phyloP scores from a whole-genome alignment of 306 rosid genomes.

The Corylus heterophylla region DNA sequence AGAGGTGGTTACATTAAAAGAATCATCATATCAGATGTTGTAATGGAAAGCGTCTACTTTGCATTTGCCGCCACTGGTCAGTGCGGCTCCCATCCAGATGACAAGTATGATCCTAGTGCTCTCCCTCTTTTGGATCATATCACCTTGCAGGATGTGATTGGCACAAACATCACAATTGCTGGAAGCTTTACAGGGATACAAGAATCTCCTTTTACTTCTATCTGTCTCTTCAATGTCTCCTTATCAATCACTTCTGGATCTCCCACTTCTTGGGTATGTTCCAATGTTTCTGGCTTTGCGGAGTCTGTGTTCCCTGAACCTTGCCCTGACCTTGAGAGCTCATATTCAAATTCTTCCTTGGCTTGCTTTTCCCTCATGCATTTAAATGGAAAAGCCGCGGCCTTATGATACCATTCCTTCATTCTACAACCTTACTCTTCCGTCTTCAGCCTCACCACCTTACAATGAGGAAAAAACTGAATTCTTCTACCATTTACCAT shows the following conservation, averaged over 20 bases:
- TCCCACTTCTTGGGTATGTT: conserved; percentile 72
- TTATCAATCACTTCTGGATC: conserved; percentile 52
- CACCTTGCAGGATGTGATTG: conserved; percentile 57
- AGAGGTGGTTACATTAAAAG: conserved; percentile 84
- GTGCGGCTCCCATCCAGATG: conserved; percentile 85
- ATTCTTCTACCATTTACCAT: conserved; percentile 36
- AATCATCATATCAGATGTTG: conserved; percentile 55
- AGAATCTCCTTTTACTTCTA: conserved; percentile 83
- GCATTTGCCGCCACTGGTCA: conserved; percentile 74
- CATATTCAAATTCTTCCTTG: conserved; percentile 50
- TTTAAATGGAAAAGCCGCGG: conserved; percentile 46
- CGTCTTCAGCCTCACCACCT: conserved; percentile 10
- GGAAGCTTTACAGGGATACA: conserved; percentile 71
- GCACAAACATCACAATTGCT: conserved; percentile 72
- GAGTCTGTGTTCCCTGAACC: conserved; percentile 75
- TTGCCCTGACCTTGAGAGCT: conserved; percentile 55
- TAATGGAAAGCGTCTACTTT: conserved; percentile 49
- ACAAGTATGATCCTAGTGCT: conserved; percentile 78
- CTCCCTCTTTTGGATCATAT: conserved; percentile 70
- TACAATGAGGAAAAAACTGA: conserved; percentile 34
- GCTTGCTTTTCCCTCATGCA: conserved; percentile 50
- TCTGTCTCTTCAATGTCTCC: conserved; percentile 75
- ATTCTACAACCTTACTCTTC: conserved; percentile 34
- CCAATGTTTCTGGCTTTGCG: conserved; percentile 75
- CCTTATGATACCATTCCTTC: conserved; percentile 47